These are phyloP conservation scores for Teunomyces lycoperdinae DNA, from an alignment of 805 yeast genomes.

Conservation along the genomic window DNA sequence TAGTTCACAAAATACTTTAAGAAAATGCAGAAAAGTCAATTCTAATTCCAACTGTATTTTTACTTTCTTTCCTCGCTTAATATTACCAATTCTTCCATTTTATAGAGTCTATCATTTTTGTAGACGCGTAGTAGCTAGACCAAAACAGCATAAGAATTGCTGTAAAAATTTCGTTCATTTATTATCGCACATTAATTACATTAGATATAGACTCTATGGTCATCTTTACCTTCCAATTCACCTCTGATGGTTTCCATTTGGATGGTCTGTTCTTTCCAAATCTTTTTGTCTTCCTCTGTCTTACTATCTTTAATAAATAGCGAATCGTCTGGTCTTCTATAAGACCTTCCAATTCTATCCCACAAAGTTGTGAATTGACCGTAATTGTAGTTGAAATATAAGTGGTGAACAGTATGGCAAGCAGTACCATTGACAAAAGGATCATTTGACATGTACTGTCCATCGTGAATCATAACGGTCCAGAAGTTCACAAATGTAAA, in stretches of 20 bases:
- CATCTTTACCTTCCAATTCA: constrained; percentile 73
- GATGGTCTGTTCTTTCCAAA: constrained; percentile 68
- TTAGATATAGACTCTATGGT: constrained; percentile 71
- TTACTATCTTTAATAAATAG: constrained; percentile 58
- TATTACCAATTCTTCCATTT: too few relatives aligned
- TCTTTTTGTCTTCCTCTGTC: constrained; percentile 51
- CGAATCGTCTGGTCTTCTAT: constrained; percentile 87
- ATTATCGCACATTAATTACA: background rate
- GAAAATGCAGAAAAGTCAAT: too few relatives aligned
- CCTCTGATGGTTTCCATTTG: constrained; percentile 78
- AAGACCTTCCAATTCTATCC: constrained; percentile 94
- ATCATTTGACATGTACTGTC: constrained; percentile 89
- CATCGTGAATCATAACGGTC: constrained; percentile 99
- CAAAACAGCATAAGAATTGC: background rate
- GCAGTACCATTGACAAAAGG: constrained; percentile 97
- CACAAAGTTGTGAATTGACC: constrained; percentile 98
- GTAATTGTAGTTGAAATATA: constrained; percentile 95
- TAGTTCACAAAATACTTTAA: too few relatives aligned
- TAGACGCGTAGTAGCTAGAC: too few relatives aligned
- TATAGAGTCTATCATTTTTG: too few relatives aligned
- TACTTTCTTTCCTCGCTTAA: too few relatives aligned
- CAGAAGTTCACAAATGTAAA: constrained; percentile 94
- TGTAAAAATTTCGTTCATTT: background rate
- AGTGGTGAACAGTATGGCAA: constrained; percentile 94
- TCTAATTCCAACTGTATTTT: too few relatives aligned